Evolutionary conservation across 768 basidiomycete genomes (phyloP), one percentile per base, ranked within the genome.

Genomic region (Lactarius evosmus): DNA sequence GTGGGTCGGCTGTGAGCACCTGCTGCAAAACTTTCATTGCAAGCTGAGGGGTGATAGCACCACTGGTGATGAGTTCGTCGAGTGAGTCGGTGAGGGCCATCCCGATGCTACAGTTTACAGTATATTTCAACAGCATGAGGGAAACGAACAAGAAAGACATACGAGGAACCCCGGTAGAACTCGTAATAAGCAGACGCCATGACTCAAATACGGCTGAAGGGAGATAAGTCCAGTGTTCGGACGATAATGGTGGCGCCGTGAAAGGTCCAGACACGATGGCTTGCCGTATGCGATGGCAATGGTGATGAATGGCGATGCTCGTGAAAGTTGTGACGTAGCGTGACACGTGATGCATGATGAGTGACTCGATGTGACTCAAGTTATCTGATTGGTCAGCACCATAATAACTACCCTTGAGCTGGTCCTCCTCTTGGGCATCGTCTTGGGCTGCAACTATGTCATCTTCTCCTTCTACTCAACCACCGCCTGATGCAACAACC

Each of bases 1-100:
- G 53, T 22, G 30, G n/a, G 62, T 56, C 51, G 49, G 27, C 27
- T 38, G 32, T 41, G 36, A 56, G 67, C 69, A 97, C 96, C 91
- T 98, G 96, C 73, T 91, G 89, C 63, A 98, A 77, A n/a, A 97
- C 93, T 76, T 96, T 93, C 89, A 98, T 93, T n/a, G 96, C 97
- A 69, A 98, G 76, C 78, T 98, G 96, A 14, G 96, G 96, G 22
- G 95, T 96, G 71, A 99, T 99, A 56, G 92, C 87, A 2, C 96
- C 96, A 72, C 89, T 91, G 52, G 95, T 96, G 71, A 99, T 98
- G 69, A 99, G 85, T 78, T 98, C 96, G 78, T 99, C 97, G 70
- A 99, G 85, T 68, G 96, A 95, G 79, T 99, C 97, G 16, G 95
- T 96, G 57, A 99, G 82, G 58, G 96, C 94, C 84, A 95, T 93